Evolutionary conservation across 805 yeast species (phyloP), one percentile per base, ranked within the genome.

Genomic region (Yarrowia porcina): DNA sequence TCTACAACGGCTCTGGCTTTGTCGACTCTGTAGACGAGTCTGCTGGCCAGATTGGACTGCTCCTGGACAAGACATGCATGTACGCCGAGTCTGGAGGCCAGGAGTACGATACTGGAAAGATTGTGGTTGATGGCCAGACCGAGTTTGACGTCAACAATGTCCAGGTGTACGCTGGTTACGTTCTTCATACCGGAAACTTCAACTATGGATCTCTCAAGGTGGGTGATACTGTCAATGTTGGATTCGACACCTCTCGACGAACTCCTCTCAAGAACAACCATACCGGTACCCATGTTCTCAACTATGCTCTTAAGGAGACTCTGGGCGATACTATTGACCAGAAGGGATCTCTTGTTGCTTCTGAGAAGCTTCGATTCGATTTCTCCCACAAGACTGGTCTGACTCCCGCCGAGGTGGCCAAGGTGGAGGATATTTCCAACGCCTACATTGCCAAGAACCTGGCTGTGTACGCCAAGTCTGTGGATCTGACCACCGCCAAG

Each of bases 71-170:
- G 75, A 90, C 98, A 25, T 94, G 96, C 74, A 90, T 94, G 77
- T 94, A 94, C 73, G 98, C 99, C 57, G 99, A 94, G 79, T 96
- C 90, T 77, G 99, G 99, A 84, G 99, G 99, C 72, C 99, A 94
- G 81, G 97, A 91, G 76, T 88, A 82, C 72, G 99, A 94, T 74
- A 88, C 96, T 44, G 99, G 99, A 77, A 88, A 84, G 75, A 81
- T 94, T 67, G 92, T 90, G 59, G 85, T 90, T 70, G 97, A 92
- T 72, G 97, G 96, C 49, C 77, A 77, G 68, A 80, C 92, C 63
- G 97, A 93, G 75, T 93, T 94, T 76, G 85, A 84, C 64, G 98
- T 94, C 65, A 87, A 86, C 67, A 91, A 94, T 72, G 97, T 91
- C 57, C 99, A 94, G 79, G 80, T 80, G 44, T 94, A 91, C 72